Conservation (phyloP, 768 basidiomycete species). For the Cyclocybe cylindracea region DNA sequence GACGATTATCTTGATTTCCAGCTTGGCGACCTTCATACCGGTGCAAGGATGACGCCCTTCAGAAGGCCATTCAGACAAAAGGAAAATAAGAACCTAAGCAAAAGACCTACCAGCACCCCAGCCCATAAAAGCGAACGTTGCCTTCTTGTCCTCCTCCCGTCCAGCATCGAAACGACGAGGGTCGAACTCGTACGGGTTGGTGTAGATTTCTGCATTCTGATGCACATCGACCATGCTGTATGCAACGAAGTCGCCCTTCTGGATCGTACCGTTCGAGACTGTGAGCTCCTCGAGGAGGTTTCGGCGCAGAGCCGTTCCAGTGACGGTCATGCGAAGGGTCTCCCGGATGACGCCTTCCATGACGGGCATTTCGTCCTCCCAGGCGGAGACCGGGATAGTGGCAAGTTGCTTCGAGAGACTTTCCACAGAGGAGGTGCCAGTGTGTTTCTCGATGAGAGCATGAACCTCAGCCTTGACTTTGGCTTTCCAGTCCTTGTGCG, state of each 20-base stretch:
- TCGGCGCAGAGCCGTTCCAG: constrained; percentile 29
- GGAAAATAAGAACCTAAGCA: neutral
- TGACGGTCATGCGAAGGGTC: constrained; percentile 14
- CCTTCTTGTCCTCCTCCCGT: constrained; percentile 32
- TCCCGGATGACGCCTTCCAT: constrained; percentile 3
- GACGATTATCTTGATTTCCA: constrained; percentile 35
- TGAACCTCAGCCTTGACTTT: constrained; percentile 27
- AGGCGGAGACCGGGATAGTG: constrained; percentile 29
- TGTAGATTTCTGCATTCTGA: constrained; percentile 32
- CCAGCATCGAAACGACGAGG: constrained; percentile 28
- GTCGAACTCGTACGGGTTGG: constrained; percentile 32
- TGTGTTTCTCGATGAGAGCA: constrained; percentile 24
- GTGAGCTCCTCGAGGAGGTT: constrained; percentile 29
- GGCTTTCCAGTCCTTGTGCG: constrained; percentile 32
- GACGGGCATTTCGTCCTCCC: constrained; percentile 38
- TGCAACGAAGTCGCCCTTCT: constrained; percentile 31
- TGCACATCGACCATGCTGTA: constrained; percentile 31
- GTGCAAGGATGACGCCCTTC: constrained; percentile 36
- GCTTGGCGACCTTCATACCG: constrained; percentile 36
- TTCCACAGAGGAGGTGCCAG: constrained; percentile 19
- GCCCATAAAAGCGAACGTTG: constrained; percentile 26
- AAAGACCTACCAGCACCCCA: constrained; percentile 37
- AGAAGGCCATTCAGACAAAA: neutral
- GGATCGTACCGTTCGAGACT: constrained; percentile 22
- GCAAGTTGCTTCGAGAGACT: constrained; percentile 32